Base-by-base conservation (phyloP, 371 early-diverging fungal species). In the Smittium culicis region DNA sequence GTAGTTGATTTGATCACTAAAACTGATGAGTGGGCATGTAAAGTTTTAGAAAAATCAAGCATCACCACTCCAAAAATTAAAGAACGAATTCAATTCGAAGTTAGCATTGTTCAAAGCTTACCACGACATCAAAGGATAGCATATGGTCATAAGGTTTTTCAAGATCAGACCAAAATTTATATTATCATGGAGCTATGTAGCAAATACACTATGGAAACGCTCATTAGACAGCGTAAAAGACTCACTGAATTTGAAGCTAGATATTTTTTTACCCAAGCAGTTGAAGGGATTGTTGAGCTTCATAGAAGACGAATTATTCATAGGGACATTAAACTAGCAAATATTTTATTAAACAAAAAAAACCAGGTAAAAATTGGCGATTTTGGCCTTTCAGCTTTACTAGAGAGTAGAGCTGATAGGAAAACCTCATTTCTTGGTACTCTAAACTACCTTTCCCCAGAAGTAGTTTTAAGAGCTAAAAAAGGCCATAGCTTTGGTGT, bases 371-470 rank as follows among this genome's bases (percentile, higher is more conserved):
- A 96, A 75, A 82, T 99, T 35, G 97, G 96, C 0, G 99, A 99
- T 78, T 99, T 99, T 84, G 99, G 99, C 0, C 74, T 99, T 30
- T 90, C 95, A 17, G 93, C 99, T 1, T 69, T 87, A 24, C 72
- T 95, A 16, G 72, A 82, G 58, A 78, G 80, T 61, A 85, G 83
- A 17, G 81, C 82, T 20, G 95, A 95, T 61, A 81, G 98, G 32
- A 95, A 94, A 82, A 89, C 82, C 90, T 94, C 87, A 28, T 77
- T 71, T 94, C 57, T 99, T 92, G 99, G 99, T 17, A 99, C 99
- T 1, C 99, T 98, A 3, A 99, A 98, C 71, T 99, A 98, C 72
- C 92, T 99, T 69, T 99, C 99, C 1, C 99, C 99, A 0, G 99
- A 99, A 75, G 88, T 99, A 33, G 77, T 99, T 25, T 89, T 89